Base-by-base conservation (phyloP, 106 monocot species). In the Apostasia ramifera region DNA sequence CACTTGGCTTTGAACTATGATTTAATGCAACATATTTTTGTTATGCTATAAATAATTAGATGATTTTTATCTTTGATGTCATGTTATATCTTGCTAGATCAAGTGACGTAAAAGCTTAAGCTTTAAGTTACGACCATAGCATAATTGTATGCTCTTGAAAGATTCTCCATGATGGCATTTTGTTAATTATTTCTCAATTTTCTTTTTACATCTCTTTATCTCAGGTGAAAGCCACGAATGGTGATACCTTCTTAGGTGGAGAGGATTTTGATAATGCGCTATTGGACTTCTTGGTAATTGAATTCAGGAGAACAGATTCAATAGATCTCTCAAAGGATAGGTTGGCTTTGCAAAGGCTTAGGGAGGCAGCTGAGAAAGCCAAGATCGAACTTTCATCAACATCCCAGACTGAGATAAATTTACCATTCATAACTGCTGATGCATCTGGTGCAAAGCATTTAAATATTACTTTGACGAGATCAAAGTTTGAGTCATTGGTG, bases 181-280 rank as follows among this genome's bases (percentile, higher is more conserved):
- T 26, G 26, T 26, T 26, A 26, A 26, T 26, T 26, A 26, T 26
- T 26, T 26, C 26, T 26, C 26, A 3, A 8, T 65, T 49, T 48
- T 3, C 13, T 4, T 63, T 45, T 5, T 8, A 48, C 48, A 1
- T 15, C 7, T 37, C 8, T 5, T 57, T 47, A 63, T 80, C 62
- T 48, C 50, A 93, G 92, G 93, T 89, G 41, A 93, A 93, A 81
- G 86, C 93, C 73, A 93, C 93, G 15, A 93, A 89, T 68, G 93
- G 89, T 73, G 93, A 93, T 48, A 93, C 93, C 63, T 93, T 93
- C 76, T 75, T 93, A 65, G 88, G 92, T 37, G 92, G 88, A 49
- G 92, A 92, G 59, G 92, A 92, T 75, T 93, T 93, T 73, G 93
- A 93, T 48, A 93, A 93, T 79, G 67, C 77, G n/a, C 72, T 88